A percentile compares a stretch with the other conserved stretches of the same genome.
These are phyloP conservation scores for Triangularia verruculosa DNA, from an alignment of 2,329 filamentous ascomycete species.

Conservation along the genomic window DNA sequence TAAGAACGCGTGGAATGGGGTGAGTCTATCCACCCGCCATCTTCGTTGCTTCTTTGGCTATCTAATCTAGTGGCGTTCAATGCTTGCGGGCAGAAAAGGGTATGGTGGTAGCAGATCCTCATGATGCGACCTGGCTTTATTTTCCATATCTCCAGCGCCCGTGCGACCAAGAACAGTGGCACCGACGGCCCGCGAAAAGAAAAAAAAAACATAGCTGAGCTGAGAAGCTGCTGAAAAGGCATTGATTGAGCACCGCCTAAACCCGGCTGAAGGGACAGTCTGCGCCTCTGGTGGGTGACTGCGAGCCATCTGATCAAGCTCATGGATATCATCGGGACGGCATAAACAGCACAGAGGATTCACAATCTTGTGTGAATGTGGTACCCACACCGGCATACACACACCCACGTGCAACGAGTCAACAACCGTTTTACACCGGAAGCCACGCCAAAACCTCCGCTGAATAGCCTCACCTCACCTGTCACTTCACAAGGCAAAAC, in stretches of 20 bases:
- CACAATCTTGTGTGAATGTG: no score
- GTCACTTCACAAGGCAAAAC: neutral
- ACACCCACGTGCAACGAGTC: neutral
- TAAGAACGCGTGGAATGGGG: conserved; percentile 8
- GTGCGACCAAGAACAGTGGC: neutral
- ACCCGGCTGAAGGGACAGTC: conserved; percentile 11
- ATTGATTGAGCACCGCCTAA: conserved; percentile 14
- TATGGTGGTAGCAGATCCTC: conserved; percentile 21
- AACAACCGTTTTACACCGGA: neutral
- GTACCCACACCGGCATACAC: neutral
- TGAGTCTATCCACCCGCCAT: conserved; percentile 8
- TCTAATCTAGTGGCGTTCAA: conserved; percentile 28
- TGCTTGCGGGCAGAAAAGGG: conserved; percentile 13
- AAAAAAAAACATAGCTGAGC: conserved; percentile 12
- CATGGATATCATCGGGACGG: conserved; percentile 2
- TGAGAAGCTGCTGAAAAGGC: neutral
- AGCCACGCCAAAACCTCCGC: neutral
- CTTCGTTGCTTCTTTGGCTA: conserved; percentile 18
- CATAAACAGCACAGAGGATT: neutral
- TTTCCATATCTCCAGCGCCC: neutral
- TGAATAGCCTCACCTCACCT: neutral
- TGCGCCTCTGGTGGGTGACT: conserved; percentile 13
- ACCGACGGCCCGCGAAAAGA: conserved; percentile 13
- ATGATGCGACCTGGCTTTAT: conserved; percentile 13
- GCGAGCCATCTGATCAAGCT: conserved; percentile 13